Base-by-base conservation (phyloP, 192 early-diverging fungal species). In the Glomus cerebriforme region DNA sequence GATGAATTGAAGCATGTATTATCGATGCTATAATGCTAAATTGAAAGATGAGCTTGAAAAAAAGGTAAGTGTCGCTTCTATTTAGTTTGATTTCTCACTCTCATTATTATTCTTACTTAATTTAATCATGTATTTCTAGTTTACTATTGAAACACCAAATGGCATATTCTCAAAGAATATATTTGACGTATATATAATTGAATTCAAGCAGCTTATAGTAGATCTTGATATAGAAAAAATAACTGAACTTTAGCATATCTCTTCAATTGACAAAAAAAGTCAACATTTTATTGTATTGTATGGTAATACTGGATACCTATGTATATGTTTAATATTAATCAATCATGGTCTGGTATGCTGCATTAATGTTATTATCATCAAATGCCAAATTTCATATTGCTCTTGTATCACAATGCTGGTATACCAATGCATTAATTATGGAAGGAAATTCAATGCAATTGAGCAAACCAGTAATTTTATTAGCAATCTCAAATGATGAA, bases 261-360 rank as follows among this genome's bases (percentile, higher is more conserved):
- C 29, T 65, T 65, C 24, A 13, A 65, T 65, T 34, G n/a, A 65
- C 13, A 65, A 32, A 9, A 65, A 65, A 65, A 31, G 27, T 34
- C 2, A 65, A 15, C 24, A 65, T 32, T 65, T 65, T 65, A 29
- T 65, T 65, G 29, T 65, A 65, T 65, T 65, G 7, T 65, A 65
- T 34, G 29, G 34, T 13, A 34, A 32, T 31, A 13, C 15, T 15
- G 12, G 3, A 15, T 2, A 65, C n/a, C 9, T 65, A 10, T 65
- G 63, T 32, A 65, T 13, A 32, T 65, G 10, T 34, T 32, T 65
- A 65, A 65, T 12, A 24, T 32, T 31, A 34, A 37, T 37, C 35
- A 37, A n/a, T n/a, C n/a, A n/a, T 37, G 35, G 4, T 37, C 35
- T 37, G 4, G 35, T 65, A 31, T 65, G 29, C 31, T 65, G 29